A percentile compares a stretch with the other conserved stretches of the same genome.
These are phyloP conservation scores for Phaseolus lunatus DNA, from an alignment of 306 rosid genomes.

Conservation along the genomic window DNA sequence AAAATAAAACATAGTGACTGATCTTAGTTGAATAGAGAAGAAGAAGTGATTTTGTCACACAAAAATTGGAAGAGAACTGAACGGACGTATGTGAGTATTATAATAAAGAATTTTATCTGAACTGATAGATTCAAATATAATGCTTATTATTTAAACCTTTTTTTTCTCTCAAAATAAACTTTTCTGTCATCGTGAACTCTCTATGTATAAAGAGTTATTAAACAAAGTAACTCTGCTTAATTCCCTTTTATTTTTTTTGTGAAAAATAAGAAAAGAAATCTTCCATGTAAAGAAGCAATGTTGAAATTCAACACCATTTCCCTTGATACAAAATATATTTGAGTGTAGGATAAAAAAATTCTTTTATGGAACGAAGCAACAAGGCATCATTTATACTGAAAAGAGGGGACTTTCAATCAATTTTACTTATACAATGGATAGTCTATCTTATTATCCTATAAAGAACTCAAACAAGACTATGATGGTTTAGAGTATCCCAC, in stretches of 20 bases:
- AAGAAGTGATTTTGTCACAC: too few relatives aligned
- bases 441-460: too few relatives aligned
- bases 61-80: too few relatives aligned
- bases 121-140: too few relatives aligned
- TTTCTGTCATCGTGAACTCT: too few relatives aligned
- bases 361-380: neutral
- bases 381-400: neutral
- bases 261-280: neutral
- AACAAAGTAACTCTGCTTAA: neutral
- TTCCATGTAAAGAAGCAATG: neutral
- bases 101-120: too few relatives aligned
- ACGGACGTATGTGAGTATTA: too few relatives aligned
- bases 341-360: neutral
- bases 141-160: too few relatives aligned
- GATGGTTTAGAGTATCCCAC: neutral
- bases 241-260: neutral
- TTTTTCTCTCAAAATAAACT: too few relatives aligned
- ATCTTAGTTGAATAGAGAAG: too few relatives aligned
- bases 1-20: too few relatives aligned
- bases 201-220: neutral
- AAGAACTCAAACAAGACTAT: slow-evolving; percentile 16
- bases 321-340: neutral
- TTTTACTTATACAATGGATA: neutral
- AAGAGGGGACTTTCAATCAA: neutral
- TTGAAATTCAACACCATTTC: neutral